A percentile compares a stretch with the other conserved stretches of the same genome.
These are phyloP conservation scores for Venturia pyrina DNA, from an alignment of 2,329 filamentous ascomycete genomes.

Conservation along the genomic window DNA sequence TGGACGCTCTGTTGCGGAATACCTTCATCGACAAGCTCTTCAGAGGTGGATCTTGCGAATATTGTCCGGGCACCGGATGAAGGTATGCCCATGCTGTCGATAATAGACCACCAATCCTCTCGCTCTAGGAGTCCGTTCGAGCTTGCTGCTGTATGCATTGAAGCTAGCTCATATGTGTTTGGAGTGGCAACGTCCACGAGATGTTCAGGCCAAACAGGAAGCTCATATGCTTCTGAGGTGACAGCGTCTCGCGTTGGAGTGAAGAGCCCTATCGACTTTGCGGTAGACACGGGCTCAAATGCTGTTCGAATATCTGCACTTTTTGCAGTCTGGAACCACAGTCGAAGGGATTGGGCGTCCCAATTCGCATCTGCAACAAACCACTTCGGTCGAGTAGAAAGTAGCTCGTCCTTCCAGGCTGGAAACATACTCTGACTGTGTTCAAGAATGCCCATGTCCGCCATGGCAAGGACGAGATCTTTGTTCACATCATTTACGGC, in stretches of 20 bases:
- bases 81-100: slow-evolving; percentile 69
- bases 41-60: slow-evolving; percentile 39
- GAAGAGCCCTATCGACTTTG: slow-evolving; percentile 67
- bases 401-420: slow-evolving; percentile 29
- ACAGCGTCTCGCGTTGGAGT: slow-evolving; percentile 16
- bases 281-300: slow-evolving; percentile 81
- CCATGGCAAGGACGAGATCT: slow-evolving; percentile 84
- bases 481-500: slow-evolving; percentile 77
- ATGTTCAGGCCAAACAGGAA: slow-evolving; percentile 46
- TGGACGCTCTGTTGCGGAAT: slow-evolving; percentile 76
- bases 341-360: slow-evolving; percentile 53
- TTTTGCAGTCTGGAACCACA: slow-evolving; percentile 57
- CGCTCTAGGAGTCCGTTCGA: slow-evolving; percentile 58
- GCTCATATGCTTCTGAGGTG: neutral
- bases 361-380: slow-evolving; percentile 85
- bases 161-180: slow-evolving; percentile 69
- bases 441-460: slow-evolving; percentile 81
- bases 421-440: slow-evolving; percentile 26
- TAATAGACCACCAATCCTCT: slow-evolving; percentile 64
- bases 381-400: slow-evolving; percentile 57
- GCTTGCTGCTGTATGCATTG: slow-evolving; percentile 66
- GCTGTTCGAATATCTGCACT: slow-evolving; percentile 50
- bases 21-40: slow-evolving; percentile 63
- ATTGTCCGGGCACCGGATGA: slow-evolving; percentile 34
- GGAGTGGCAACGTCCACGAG: slow-evolving; percentile 69